Evolutionary conservation across 108 stramenopile genomes (phyloP), one percentile per base, ranked within the genome.

Genomic region (Cyclotella sp.): DNA sequence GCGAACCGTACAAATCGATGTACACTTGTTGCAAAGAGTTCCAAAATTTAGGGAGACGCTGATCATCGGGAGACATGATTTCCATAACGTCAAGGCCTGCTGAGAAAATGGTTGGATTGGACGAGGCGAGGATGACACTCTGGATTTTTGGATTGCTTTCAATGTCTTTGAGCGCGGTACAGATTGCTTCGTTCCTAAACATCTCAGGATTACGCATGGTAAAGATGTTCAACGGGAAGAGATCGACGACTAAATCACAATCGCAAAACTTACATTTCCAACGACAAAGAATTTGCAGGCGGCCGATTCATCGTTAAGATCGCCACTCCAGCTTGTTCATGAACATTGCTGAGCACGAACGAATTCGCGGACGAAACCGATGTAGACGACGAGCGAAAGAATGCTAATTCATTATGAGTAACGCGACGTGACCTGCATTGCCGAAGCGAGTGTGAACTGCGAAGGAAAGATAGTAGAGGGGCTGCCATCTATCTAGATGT

Each of bases 81-180:
- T 95, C 93, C 0, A 45, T 72, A 30, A 96, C 45, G 82, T 96
- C 96, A 9, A 96, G 79, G 21, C 96, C 96, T 19, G 93, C 93
- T 7, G 85, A 92, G 63, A 96, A 93, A 22, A 94, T 91, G n/a
- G 77, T 76, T 3, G 85, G 83, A 22, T 84, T 72, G 27, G 86
- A 79, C 1, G 93, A 94, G 9, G 79, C 28, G 3, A 96, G 70
- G 3, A 96, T 73, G 51, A 96, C 45, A 27, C 81, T 82, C 45
- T 93, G 78, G 5, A 91, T 85, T 42, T 79, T 61, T 39, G 64
- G 74, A 29, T 78, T 78, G 30, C 51, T 21, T 68, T 94, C 92
- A 19, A 87, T 69, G n/a, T 77, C 59, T 71, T 87, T 85, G 59
- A 96, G 84, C 30, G 84, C 66, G 34, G 54, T 63, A 15, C 85